phyloP scores from a whole-genome alignment of 441 rosid genomes.

The Adansonia grandidieri region DNA sequence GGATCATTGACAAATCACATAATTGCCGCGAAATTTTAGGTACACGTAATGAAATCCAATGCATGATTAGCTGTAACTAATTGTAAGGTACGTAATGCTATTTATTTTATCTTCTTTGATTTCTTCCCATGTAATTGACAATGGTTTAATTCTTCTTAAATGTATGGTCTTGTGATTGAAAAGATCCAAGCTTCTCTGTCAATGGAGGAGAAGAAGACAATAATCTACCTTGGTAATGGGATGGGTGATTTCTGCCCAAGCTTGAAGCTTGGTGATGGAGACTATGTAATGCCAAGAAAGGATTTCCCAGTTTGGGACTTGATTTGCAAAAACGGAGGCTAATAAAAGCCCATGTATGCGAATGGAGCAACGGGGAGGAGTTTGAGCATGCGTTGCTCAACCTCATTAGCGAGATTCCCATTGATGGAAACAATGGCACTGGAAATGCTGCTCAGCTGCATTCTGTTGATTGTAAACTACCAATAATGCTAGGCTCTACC shows the following conservation, averaged over 20 bases:
- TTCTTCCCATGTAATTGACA: not conserved
- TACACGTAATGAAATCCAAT: no score
- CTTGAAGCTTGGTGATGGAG: conserved; percentile 12
- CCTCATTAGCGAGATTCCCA: not conserved
- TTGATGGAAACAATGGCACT: no score
- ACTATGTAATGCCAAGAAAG: not conserved
- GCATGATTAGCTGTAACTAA: no score
- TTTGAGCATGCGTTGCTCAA: not conserved
- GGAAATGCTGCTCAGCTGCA: no score
- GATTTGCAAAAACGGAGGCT: not conserved
- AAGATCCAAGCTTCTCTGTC: conserved; percentile 28
- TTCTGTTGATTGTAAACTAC: no score
- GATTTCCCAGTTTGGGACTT: conserved; percentile 10
- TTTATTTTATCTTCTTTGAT: not conserved
- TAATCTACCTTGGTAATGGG: not conserved
- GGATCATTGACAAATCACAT: no score
- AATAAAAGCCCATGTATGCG: not conserved
- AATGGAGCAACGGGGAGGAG: not conserved
- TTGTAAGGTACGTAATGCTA: no score
- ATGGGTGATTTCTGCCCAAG: not conserved
- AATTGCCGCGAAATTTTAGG: no score
- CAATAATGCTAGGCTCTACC: no score
- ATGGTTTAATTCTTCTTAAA: not conserved
- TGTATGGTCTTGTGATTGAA: conserved; percentile 56
- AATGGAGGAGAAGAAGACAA: not conserved